phyloP scores from a whole-genome alignment of 257 asterid species.

The Misopates orontium region DNA sequence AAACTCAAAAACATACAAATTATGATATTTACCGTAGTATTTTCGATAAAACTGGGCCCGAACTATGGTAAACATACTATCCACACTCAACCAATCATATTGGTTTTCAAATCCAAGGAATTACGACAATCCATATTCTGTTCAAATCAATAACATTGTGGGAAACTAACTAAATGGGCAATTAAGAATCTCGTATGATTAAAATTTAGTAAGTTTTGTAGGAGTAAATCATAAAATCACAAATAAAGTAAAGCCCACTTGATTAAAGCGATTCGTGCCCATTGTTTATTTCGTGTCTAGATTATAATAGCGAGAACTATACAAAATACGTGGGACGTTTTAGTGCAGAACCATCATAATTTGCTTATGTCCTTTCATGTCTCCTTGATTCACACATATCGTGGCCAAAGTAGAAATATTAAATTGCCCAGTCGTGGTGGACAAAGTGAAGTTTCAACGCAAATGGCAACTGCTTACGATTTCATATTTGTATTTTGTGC shows the following conservation, averaged over 20 bases:
- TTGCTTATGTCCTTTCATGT: slow-evolving; percentile 50
- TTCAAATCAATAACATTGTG: background rate
- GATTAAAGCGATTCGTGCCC: slow-evolving; percentile 17
- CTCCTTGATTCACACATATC: slow-evolving; percentile 53
- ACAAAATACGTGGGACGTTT: background rate
- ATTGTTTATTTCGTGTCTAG: slow-evolving; percentile 19
- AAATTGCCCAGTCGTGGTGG: slow-evolving; percentile 48
- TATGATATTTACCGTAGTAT: no score
- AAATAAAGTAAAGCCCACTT: slow-evolving; percentile 31
- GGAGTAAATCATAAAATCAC: background rate
- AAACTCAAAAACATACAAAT: no score
- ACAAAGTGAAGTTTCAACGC: slow-evolving; percentile 53
- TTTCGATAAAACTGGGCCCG: no score
- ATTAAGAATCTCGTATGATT: background rate
- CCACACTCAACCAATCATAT: no score
- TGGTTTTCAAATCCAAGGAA: background rate
- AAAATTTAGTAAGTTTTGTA: background rate
- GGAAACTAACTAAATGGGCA: background rate
- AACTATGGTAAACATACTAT: no score
- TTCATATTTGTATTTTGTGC: slow-evolving; percentile 4
- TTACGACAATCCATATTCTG: background rate
- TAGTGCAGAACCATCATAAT: slow-evolving; percentile 28
- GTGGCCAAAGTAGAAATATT: slow-evolving; percentile 24
- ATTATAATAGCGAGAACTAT: slow-evolving; percentile 9
- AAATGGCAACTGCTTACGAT: slow-evolving; percentile 24